These are phyloP conservation scores for Penicillium ucsense DNA, from an alignment of 495 filamentous ascomycete genomes.

Conservation along the genomic window DNA sequence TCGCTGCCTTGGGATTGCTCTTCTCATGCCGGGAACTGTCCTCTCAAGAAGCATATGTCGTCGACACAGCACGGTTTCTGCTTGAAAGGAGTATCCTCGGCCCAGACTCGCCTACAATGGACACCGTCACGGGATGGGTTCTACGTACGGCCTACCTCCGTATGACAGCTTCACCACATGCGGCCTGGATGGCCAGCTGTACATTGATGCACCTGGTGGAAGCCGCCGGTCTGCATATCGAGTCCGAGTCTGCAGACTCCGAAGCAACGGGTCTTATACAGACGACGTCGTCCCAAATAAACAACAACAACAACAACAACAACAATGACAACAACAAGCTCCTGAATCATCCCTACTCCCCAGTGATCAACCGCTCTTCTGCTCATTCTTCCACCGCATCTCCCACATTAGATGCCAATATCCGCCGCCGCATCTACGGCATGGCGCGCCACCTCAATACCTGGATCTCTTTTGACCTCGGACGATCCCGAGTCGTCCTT, in stretches of 20 bases:
- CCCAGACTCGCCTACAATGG: constrained; percentile 21
- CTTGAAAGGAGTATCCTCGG: constrained; percentile 32
- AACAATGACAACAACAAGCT: neutral
- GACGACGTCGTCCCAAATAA: constrained; percentile 2
- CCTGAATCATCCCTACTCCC: neutral
- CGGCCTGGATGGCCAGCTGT: constrained; percentile 47
- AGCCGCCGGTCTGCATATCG: constrained; percentile 41
- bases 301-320: neutral
- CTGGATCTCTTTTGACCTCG: constrained; percentile 45
- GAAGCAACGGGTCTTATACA: constrained; percentile 7
- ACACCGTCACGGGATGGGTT: constrained; percentile 41
- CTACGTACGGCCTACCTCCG: constrained; percentile 44
- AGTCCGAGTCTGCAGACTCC: constrained; percentile 23
- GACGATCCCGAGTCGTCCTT: constrained; percentile 39
- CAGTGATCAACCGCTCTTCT: neutral
- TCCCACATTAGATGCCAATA: constrained; percentile 22
- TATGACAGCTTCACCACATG: constrained; percentile 41
- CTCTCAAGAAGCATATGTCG: constrained; percentile 23
- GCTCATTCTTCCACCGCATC: neutral
- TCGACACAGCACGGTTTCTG: constrained; percentile 32
- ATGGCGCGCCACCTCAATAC: constrained; percentile 43
- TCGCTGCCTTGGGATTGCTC: constrained; percentile 38
- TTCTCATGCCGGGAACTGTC: constrained; percentile 31
- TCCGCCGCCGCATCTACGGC: constrained; percentile 35
- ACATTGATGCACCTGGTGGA: constrained; percentile 47